Percentiles rank a stretch among this genome's conserved stretches.
Conservation (phyloP, 805 yeast species). For the Ogataea zsoltii region DNA sequence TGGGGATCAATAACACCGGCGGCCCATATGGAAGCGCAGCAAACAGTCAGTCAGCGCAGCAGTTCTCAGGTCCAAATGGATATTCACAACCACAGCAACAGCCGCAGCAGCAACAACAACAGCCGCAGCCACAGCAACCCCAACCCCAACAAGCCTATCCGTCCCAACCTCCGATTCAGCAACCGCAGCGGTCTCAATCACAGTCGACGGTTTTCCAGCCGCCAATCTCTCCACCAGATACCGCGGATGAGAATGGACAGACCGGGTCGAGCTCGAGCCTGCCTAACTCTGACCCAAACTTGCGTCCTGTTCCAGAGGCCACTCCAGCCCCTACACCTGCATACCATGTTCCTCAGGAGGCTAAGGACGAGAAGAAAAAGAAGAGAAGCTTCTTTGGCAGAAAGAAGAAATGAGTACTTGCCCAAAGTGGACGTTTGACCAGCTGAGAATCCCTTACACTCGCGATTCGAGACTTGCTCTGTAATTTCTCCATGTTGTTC, state of each 20-base stretch:
- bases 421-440: not conserved
- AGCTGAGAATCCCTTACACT: not conserved
- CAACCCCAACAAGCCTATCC: not conserved
- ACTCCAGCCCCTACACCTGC: conserved; percentile 43
- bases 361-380: conserved; percentile 41
- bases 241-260: conserved; percentile 6
- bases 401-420: conserved; percentile 45
- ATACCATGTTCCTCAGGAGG: conserved; percentile 49
- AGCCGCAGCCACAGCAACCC: not conserved
- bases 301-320: conserved; percentile 29
- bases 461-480: no score
- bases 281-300: conserved; percentile 16
- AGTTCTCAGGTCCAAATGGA: conserved; percentile 12
- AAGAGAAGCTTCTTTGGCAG: conserved; percentile 80
- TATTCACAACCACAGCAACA: conserved; percentile 9
- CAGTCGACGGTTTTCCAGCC: conserved; percentile 1
- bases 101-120: conserved; percentile 4
- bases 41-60: conserved; percentile 8
- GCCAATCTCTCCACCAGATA: conserved; percentile 5
- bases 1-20: conserved; percentile 21
- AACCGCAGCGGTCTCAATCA: conserved; percentile 7
- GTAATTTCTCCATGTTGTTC: not conserved
- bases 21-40: conserved; percentile 8
- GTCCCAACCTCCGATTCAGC: conserved; percentile 4
- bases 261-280: conserved; percentile 14